A percentile compares a stretch with the other conserved stretches of the same genome.
Conservation (phyloP, 129 eudicot genomes). For the Saussurea involucrata region DNA sequence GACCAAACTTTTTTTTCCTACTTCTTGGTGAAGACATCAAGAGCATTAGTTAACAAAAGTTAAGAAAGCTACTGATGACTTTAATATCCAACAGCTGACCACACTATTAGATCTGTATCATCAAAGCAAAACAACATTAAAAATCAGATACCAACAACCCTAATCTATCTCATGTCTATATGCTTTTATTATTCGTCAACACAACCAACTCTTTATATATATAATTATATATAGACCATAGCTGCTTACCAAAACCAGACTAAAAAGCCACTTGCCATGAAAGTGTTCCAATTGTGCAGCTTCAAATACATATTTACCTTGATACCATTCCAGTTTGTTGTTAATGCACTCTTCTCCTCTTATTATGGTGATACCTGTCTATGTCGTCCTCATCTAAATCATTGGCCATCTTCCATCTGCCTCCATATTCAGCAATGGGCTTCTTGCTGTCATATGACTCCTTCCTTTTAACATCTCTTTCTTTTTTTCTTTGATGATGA, state of each 20-base stretch:
- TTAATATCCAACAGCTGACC: conserved; percentile 51
- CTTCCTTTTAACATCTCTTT: conserved; percentile 38
- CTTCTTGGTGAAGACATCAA: conserved; percentile 48
- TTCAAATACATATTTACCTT: conserved; percentile 55
- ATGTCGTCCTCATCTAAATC: conserved; percentile 36
- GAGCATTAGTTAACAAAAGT: conserved; percentile 56
- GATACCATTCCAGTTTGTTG: conserved; percentile 32
- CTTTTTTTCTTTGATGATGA: conserved; percentile 33
- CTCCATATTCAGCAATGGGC: conserved; percentile 20
- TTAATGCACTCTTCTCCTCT: conserved; percentile 52
- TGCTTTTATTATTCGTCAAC: conserved; percentile 26
- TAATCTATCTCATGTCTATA: conserved; percentile 16
- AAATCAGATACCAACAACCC: conserved; percentile 45
- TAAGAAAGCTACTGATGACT: conserved; percentile 41
- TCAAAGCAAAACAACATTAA: conserved; percentile 50
- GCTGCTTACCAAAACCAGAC: conserved; percentile 40
- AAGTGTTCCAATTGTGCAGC: conserved; percentile 30
- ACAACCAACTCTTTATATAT: conserved; percentile 21
- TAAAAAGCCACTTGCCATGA: conserved; percentile 30
- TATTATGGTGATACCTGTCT: conserved; percentile 29
- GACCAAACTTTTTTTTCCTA: conserved; percentile 37
- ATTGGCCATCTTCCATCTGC: conserved; percentile 30
- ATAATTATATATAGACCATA: conserved; percentile 17
- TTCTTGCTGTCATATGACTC: conserved; percentile 30
- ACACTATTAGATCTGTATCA: conserved; percentile 60